A percentile compares a stretch with the other conserved stretches of the same genome.
phyloP scores from a whole-genome alignment of 108 stramenopile species.

The Skeletonema menzelii region DNA sequence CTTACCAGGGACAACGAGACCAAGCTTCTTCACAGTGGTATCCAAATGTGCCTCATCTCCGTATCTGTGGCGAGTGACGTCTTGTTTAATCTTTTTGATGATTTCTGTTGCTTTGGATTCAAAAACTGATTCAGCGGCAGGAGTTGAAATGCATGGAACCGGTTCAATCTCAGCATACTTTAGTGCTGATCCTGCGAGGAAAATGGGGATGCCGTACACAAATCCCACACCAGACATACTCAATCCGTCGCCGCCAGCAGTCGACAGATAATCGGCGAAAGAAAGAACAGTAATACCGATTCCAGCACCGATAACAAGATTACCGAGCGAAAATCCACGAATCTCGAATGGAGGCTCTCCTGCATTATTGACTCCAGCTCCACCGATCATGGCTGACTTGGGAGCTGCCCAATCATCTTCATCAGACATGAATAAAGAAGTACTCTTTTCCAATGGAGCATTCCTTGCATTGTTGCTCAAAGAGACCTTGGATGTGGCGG shows the following conservation, averaged over 20 bases:
- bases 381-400: slow-evolving; percentile 87
- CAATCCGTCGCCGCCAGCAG: slow-evolving; percentile 76
- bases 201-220: slow-evolving; percentile 96
- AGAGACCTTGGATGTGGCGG: neutral
- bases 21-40: slow-evolving; percentile 95
- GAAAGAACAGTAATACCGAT: slow-evolving; percentile 76
- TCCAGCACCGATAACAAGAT: slow-evolving; percentile 83
- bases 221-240: slow-evolving; percentile 93
- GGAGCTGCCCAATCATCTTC: slow-evolving; percentile 61
- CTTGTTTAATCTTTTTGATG: slow-evolving; percentile 88
- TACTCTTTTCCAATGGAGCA: neutral
- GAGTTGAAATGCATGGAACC: slow-evolving; percentile 70
- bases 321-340: slow-evolving; percentile 95
- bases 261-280: slow-evolving; percentile 91
- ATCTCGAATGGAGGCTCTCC: slow-evolving; percentile 98
- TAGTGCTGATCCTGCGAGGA: slow-evolving; percentile 91
- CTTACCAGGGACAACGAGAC: slow-evolving; percentile 92
- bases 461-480: neutral
- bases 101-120: slow-evolving; percentile 91
- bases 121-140: slow-evolving; percentile 66
- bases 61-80: slow-evolving; percentile 97
- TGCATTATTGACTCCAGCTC: slow-evolving; percentile 93
- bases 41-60: slow-evolving; percentile 98
- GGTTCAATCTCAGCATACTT: slow-evolving; percentile 98
- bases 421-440: neutral